Evolutionary conservation across 805 yeast genomes (phyloP), one percentile per base, ranked within the genome.

Genomic region (Dipodascus albidus): DNA sequence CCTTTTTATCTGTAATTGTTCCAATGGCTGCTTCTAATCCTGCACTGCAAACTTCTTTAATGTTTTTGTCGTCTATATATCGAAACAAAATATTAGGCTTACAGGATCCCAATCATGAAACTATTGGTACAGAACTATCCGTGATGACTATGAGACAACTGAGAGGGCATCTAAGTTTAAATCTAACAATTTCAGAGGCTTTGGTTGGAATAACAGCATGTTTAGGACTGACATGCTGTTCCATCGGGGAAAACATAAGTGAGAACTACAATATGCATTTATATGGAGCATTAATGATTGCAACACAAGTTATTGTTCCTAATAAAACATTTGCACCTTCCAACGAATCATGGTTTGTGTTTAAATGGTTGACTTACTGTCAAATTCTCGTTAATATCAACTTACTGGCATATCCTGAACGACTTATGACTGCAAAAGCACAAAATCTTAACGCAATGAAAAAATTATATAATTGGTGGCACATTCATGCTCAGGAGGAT

Each of bases 361-460:
- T 49, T 9, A 55, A 55, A 54, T 55, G 58, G 58, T 49, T 55
- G 9, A 55, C 58, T 14, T 55, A 55, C 33, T 50, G 54, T 4
- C 47, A 54, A 2, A 41, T 42, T 17, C 51, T 55, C 4, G 50
- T 49, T 17, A 53, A 49, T 8, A 42, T 55, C 3, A 54, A 44
- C 20, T 17, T 48, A 8, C 52, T 54, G 17, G 50, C 48, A 44
- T 20, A n/a, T 24, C 23, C 51, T 17, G 44, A 38, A 19, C 44
- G 44, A 11, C 44, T 38, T 11, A 4, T 38, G 6, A 17, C 4
- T 4, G 49, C 53, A 2, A 52, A 49, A 22, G 24, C 50, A 11
- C 48, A 49, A n/a, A 52, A 52, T 19, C 15, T 38, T 11, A 38
- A 38, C 20, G 44, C 44, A 4, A 38, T 38, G 44, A 11, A 27